Evolutionary conservation across 2,329 filamentous ascomycete genomes (phyloP).

Genomic region (Paecilomyces niveus): DNA sequence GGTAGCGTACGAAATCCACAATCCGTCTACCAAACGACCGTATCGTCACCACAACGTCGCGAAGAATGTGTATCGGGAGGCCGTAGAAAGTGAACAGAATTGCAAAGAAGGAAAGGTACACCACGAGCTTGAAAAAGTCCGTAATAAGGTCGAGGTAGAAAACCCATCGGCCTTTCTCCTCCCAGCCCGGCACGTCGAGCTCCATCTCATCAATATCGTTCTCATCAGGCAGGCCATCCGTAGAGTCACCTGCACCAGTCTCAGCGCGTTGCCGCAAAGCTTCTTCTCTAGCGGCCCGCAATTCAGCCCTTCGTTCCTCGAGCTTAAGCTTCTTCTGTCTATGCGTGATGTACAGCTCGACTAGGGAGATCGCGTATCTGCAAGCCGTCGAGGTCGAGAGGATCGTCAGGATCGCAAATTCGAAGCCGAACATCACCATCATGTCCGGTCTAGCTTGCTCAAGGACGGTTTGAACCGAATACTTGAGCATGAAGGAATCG

Average conservation of each 20-base stretch:
- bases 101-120: slow-evolving; percentile 87
- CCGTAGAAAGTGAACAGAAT: slow-evolving; percentile 93
- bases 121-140: slow-evolving; percentile 82
- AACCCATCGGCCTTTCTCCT: slow-evolving; percentile 88
- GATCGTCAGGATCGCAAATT: slow-evolving; percentile 82
- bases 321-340: slow-evolving; percentile 66
- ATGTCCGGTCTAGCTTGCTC: slow-evolving; percentile 88
- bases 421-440: slow-evolving; percentile 99
- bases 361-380: slow-evolving; percentile 70
- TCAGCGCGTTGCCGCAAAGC: slow-evolving; percentile 34
- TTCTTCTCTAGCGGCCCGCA: slow-evolving; percentile 48
- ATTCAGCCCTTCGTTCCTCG: slow-evolving; percentile 60
- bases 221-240: slow-evolving; percentile 50
- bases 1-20: slow-evolving; percentile 81
- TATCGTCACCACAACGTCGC: slow-evolving; percentile 90
- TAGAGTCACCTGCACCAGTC: slow-evolving; percentile 27
- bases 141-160: slow-evolving; percentile 80
- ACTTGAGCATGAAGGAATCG: slow-evolving; percentile 71
- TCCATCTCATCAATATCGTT: slow-evolving; percentile 88
- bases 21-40: slow-evolving; percentile 86
- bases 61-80: slow-evolving; percentile 90
- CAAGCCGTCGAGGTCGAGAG: slow-evolving; percentile 71
- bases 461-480: slow-evolving; percentile 75
- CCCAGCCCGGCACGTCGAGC: slow-evolving; percentile 92
- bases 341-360: slow-evolving; percentile 68